Base-by-base conservation (phyloP, 371 early-diverging fungal genomes). In the Dinochytrium kinnereticum region DNA sequence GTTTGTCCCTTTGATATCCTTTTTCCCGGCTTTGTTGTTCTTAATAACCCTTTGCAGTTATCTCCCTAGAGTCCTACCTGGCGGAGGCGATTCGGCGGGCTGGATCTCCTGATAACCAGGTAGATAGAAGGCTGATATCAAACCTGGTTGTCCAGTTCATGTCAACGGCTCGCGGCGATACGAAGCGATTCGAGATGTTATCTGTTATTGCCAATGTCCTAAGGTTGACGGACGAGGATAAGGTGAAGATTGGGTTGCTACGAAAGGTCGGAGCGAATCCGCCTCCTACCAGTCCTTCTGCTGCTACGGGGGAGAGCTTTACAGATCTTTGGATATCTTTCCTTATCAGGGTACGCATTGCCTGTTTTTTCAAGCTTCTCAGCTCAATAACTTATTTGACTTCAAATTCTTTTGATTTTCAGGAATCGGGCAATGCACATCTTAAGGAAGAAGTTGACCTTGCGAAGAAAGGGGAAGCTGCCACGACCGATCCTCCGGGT, bases 261-360 rank as follows among this genome's bases (percentile, higher is more conserved):
- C 84, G 94, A 64, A 87, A 82, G 74, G 86, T 89, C 26, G 83
- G 84, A 1, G 69, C 78, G 72, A 33, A 76, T 73, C 59, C 68
- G 61, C n/a, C 76, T 70, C 21, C 71, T 61, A 49, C 71, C 40
- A 66, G 50, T 30, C 59, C 61, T 57, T 50, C 70, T 31, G 40
- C 34, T 19, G 71, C 24, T 28, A 53, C 55, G 61, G 68, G 65
- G 3, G 71, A 94, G 82, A 93, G 91, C 69, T 93, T 95, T 72
- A 91, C 92, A 30, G 94, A 95, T 75, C 90, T 92, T 70, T 95
- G 95, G 95, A 94, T 95, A 44, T 91, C 92, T 15, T 95, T 92
- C 79, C 80, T 95, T 71, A 82, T 81, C 17, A 78, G 70, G 68
- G 75, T 68, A 30, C 30, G 44, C 24, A 3, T 2, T 40, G 5